Base-by-base conservation (phyloP, 2,329 filamentous ascomycete genomes). In the Aspergillus sp. region DNA sequence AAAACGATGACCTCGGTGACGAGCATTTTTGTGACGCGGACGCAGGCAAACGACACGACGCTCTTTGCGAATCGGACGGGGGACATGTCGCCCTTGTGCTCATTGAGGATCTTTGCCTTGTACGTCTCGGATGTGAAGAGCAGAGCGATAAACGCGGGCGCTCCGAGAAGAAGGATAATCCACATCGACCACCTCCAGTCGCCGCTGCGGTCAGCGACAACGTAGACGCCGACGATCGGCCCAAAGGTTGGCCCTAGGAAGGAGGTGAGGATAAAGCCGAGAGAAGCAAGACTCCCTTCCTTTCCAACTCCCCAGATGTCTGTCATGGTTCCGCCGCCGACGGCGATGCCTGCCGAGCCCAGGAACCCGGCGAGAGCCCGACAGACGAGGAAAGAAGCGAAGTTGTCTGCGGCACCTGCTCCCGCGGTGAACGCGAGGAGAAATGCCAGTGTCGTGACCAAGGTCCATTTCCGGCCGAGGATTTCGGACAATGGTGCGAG, bases 131-230 rank as follows among this genome's bases (percentile, higher is more conserved):
- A 38, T 3, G 31, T 38, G 51, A 92, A 81, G 65, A 89, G 89
- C 70, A 91, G 88, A 64, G 74, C 72, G 47, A 79, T 75, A 0
- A 77, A 78, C 17, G 77, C 70, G 6, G 77, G 78, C 0, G 78
- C 61, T 0, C 73, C 75, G 57, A 80, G 78, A 6, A 76, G 63
- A 19, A 72, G 72, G 54, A 77, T 77, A 13, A 74, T 58, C 2
- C 76, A 74, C 31, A 38, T 38, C 31, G 31, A 38, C 31, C 31
- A 38, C 15, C 31, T 38, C 31, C 31, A 38, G 31, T 38, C 31
- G 31, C 31, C 31, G 31, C 31, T 7, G 2, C 31, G 5, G 9
- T 72, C 71, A 2, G 76, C 74, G 8, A 69, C 63, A 41, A 78
- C 68, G 64, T 77, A 75, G 4, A 79, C 31, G 2, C 31, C 31